Evolutionary conservation across 352 stramenopile genomes (phyloP).

Genomic region (Globisporangium paddicum): DNA sequence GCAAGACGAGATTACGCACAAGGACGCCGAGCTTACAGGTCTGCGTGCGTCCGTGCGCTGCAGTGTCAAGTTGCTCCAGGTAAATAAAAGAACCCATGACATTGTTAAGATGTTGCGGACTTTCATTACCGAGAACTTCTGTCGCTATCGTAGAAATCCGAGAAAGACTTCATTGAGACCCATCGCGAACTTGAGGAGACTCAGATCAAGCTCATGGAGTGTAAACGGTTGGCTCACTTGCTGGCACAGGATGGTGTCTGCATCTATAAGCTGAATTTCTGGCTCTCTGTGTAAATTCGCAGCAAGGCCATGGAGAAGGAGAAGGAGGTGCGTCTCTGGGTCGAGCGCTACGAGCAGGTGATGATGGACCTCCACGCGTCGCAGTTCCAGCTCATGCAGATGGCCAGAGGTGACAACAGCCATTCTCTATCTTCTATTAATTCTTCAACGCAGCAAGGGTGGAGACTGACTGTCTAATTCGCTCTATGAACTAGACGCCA

Average conservation of each 20-base stretch:
- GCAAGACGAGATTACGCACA: slow-evolving; percentile 61
- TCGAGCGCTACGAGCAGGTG: slow-evolving; percentile 77
- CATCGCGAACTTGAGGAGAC: slow-evolving; percentile 63
- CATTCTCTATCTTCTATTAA: neutral
- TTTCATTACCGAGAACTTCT: no score
- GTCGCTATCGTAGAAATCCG: slow-evolving; percentile 35
- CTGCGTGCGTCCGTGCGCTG: slow-evolving; percentile 57
- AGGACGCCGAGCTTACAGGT: slow-evolving; percentile 61
- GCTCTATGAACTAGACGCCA: slow-evolving; percentile 37
- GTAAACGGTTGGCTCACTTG: slow-evolving; percentile 37
- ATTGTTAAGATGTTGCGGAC: neutral
- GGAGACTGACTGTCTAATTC: neutral
- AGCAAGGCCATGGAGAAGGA: slow-evolving; percentile 50
- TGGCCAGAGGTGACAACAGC: slow-evolving; percentile 38
- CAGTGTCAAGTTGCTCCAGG: slow-evolving; percentile 70
- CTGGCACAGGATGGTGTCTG: neutral
- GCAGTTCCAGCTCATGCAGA: slow-evolving; percentile 63
- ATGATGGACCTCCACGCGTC: slow-evolving; percentile 80
- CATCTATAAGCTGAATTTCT: neutral
- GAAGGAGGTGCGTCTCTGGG: slow-evolving; percentile 60
- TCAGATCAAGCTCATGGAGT: slow-evolving; percentile 61
- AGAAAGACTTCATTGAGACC: slow-evolving; percentile 66
- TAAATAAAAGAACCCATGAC: no score
- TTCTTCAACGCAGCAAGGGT: neutral
- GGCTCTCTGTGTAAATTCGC: neutral